Evolutionary conservation across 257 asterid species (phyloP), one percentile per base, ranked within the genome.

Genomic region (Voacanga thouarsii): DNA sequence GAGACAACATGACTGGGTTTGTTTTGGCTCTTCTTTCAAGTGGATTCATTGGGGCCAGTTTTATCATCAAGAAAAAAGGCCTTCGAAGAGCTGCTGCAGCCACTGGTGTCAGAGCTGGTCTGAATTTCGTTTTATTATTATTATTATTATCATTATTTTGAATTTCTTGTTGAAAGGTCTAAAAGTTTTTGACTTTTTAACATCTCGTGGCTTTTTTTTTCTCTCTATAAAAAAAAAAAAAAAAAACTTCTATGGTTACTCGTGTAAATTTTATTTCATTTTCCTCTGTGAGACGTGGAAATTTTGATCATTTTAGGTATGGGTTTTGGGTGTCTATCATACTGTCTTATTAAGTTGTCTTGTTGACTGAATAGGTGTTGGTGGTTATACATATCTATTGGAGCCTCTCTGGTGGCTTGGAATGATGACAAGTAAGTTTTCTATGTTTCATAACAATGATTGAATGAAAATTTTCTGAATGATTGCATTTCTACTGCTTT

Each of bases 371-470:
- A 49, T 77, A 93, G 98, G 98, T 74, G 86, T 86, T 80, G 98
- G 97, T 15, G 95, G 98, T 2, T 86, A 87, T 87, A 60, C 98
- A 5, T 94, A 94, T 89, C 89, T 93, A 49, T 44, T 80, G 87
- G 98, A 94, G 89, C 97, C 98, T 80, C 93, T 90, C 11, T 94
- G 98, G 96, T 92, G 97, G 98, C 43, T 89, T 71, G 97, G 98
- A 75, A 88, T 94, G 95, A 80, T 87, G 80, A 86, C 98, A n/a
- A 90, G 97, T 92, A 82, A 75, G 97, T 85, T 55, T 21, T 55
- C n/a, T 55, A 21, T 55, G 61, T 18, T 18, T 4, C 61, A 18
- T 55, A 19, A 55, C 26, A 1, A 33, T 53, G 33, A 47, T 14
- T 66, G 30, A 9, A 7, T 33, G 47, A 19, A 37, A 59, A 59